phyloP scores from a whole-genome alignment of 2,329 filamentous ascomycete genomes.

The Teratosphaeria nubilosa region DNA sequence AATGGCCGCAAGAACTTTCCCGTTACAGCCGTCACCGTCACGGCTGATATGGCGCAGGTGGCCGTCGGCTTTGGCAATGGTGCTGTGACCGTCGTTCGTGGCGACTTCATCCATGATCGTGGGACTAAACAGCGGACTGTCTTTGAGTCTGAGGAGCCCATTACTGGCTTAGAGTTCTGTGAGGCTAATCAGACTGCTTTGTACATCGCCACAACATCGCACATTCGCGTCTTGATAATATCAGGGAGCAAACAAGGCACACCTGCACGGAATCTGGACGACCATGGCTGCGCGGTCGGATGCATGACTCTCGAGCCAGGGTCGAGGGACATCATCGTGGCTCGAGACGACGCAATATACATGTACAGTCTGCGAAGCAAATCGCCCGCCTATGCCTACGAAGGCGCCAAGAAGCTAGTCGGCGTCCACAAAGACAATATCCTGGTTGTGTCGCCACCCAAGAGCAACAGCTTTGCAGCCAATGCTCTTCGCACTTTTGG shows the following conservation, averaged over 20 bases:
- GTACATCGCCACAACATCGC: constrained; percentile 83
- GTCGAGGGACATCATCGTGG: constrained; percentile 81
- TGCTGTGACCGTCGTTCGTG: constrained; percentile 82
- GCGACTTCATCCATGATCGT: constrained; percentile 89
- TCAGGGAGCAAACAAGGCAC: constrained; percentile 83
- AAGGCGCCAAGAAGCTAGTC: constrained; percentile 77
- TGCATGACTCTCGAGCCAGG: constrained; percentile 83
- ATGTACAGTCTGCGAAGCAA: constrained; percentile 79
- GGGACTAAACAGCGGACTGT: constrained; percentile 90
- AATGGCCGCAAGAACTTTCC: constrained; percentile 90
- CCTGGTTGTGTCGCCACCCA: constrained; percentile 72
- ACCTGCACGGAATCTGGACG: constrained; percentile 78
- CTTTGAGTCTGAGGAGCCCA: constrained; percentile 91
- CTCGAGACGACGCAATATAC: constrained; percentile 88
- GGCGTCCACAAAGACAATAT: constrained; percentile 76
- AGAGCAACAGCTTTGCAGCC: constrained; percentile 43
- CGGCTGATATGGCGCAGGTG: constrained; percentile 82
- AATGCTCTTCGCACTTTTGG: constrained; percentile 65
- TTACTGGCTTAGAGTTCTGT: constrained; percentile 79
- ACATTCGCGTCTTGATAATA: constrained; percentile 77
- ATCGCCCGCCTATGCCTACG: constrained; percentile 81
- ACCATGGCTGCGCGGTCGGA: constrained; percentile 80
- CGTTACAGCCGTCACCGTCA: constrained; percentile 81
- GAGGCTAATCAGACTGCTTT: constrained; percentile 59
- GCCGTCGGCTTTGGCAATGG: constrained; percentile 95